These are phyloP conservation scores for Hypoxylon rubiginosum DNA, from an alignment of 2,329 filamentous ascomycete genomes.

Conservation along the genomic window DNA sequence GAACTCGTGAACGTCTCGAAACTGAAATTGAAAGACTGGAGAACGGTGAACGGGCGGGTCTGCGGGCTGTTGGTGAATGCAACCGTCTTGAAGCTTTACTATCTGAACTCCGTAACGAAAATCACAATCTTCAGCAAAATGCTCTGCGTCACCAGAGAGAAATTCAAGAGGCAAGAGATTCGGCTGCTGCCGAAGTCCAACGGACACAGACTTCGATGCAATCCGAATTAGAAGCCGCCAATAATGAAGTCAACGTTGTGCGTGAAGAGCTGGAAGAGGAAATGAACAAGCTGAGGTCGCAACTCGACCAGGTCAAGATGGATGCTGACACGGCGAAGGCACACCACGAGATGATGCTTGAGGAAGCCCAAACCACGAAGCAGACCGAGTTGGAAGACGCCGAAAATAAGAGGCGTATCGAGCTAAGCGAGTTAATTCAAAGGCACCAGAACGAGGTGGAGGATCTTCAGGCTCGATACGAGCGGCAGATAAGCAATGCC, in stretches of 20 bases:
- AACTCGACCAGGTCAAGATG: constrained; percentile 82
- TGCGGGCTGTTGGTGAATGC: constrained; percentile 73
- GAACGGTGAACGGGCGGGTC: constrained; percentile 72
- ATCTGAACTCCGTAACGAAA: constrained; percentile 73
- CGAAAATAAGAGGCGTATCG: constrained; percentile 59
- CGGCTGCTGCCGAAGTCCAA: constrained; percentile 82
- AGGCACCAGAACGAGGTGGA: constrained; percentile 79
- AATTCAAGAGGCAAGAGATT: constrained; percentile 85
- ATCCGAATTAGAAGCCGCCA: constrained; percentile 84
- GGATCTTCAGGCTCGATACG: constrained; percentile 81
- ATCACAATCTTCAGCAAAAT: constrained; percentile 78
- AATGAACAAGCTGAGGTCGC: constrained; percentile 76
- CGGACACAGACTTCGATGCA: constrained; percentile 84
- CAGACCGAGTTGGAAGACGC: constrained; percentile 61
- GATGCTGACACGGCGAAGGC: constrained; percentile 86
- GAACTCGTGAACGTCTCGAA: constrained; percentile 76
- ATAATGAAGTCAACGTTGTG: constrained; percentile 86
- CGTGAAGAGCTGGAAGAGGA: constrained; percentile 87
- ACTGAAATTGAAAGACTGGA: constrained; percentile 76
- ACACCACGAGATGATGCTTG: constrained; percentile 85
- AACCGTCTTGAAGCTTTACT: constrained; percentile 70
- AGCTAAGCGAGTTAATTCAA: constrained; percentile 53
- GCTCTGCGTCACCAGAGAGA: constrained; percentile 81
- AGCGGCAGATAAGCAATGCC: constrained; percentile 78
- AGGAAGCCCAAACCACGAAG: constrained; percentile 81